Percentiles rank a stretch among this genome's conserved stretches.
These are phyloP conservation scores for Phytophthora syringae DNA, from an alignment of 352 stramenopile genomes.

Conservation along the genomic window DNA sequence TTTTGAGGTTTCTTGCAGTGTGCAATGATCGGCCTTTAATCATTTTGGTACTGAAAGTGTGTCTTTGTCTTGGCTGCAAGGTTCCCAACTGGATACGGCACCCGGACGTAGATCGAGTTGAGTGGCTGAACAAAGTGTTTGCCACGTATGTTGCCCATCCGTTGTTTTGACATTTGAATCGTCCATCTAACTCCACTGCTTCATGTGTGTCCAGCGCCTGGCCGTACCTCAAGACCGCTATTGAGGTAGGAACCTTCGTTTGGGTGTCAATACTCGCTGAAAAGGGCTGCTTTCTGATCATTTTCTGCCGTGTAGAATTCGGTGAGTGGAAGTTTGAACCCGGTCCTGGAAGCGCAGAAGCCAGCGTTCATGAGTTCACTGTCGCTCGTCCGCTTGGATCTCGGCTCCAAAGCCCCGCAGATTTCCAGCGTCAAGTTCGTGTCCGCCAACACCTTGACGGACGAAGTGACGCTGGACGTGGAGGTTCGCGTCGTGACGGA, in stretches of 20 bases:
- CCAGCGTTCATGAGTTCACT: conserved; percentile 75
- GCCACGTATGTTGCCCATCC: conserved; percentile 28
- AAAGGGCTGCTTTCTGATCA: neutral
- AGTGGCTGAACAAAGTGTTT: conserved; percentile 85
- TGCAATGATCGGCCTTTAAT: neutral
- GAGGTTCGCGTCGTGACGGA: conserved; percentile 70
- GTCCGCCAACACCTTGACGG: conserved; percentile 53
- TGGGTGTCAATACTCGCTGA: no score
- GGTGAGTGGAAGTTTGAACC: conserved; percentile 64
- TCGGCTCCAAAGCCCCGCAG: conserved; percentile 62
- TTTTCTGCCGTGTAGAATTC: conserved; percentile 52
- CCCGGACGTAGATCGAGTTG: conserved; percentile 73
- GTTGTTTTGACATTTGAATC: neutral
- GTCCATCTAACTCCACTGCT: conserved; percentile 5
- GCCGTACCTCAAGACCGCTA: conserved; percentile 80
- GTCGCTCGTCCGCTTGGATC: conserved; percentile 60
- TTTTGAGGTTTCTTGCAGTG: conserved; percentile 19
- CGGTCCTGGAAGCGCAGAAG: conserved; percentile 61
- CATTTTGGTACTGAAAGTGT: neutral
- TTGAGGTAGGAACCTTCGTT: conserved; percentile 42
- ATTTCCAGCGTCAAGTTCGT: conserved; percentile 82
- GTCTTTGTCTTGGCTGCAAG: conserved; percentile 18
- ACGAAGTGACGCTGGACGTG: conserved; percentile 77
- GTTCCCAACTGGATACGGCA: conserved; percentile 63
- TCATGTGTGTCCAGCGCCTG: conserved; percentile 47